Base-by-base conservation (phyloP, 2,329 filamentous ascomycete species). In the Aulographum hederae region DNA sequence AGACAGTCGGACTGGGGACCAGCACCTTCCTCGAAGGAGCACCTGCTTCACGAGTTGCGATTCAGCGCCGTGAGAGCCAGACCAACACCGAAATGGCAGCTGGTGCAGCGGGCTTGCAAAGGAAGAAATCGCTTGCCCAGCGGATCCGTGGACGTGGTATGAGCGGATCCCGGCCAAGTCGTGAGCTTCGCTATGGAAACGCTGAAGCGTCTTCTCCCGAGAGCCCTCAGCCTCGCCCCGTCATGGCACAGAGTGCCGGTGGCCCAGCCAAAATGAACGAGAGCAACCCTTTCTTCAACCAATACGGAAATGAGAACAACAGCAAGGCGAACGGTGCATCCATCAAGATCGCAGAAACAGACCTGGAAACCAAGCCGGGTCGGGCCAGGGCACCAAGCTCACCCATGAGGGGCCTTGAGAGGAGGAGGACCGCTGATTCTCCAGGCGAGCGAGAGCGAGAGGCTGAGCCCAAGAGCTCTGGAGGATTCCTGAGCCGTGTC, bases 11-110 rank as follows among this genome's bases (percentile, higher is more conserved):
- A 6, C 59, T 98, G 5, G 89, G 89, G 32, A 93, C 85, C 2
- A 92, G 84, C 20, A 98, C 89, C 2, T 95, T 95, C 62, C 58
- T 98, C 15, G 89, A 98, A 45, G 89, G 89, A 21, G 78, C 89
- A 2, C 86, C 89, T 11, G 89, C 85, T 18, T 78, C 85, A 18
- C 73, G 73, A 43, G 69, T 73, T 5, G 80, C 78, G 13, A 80
- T 93, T 13, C 70, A 80, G 49, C 73, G 77, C 37, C 72, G 72
- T 31, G 70, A 86, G 45, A 76, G 68, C 19, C 82, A 79, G 38
- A 67, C 65, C 13, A 68, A 76, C 28, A 65, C 51, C 29, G 67
- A 35, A 42, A 17, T 17, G 6, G 8, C 8, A 8, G 12, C 16
- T 8, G 41, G 50, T 13, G 54, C 56, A 18, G 56, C 48, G 16